These are phyloP conservation scores for Parvularia atlantis DNA, from an alignment of 78 protist species.

Conservation along the genomic window DNA sequence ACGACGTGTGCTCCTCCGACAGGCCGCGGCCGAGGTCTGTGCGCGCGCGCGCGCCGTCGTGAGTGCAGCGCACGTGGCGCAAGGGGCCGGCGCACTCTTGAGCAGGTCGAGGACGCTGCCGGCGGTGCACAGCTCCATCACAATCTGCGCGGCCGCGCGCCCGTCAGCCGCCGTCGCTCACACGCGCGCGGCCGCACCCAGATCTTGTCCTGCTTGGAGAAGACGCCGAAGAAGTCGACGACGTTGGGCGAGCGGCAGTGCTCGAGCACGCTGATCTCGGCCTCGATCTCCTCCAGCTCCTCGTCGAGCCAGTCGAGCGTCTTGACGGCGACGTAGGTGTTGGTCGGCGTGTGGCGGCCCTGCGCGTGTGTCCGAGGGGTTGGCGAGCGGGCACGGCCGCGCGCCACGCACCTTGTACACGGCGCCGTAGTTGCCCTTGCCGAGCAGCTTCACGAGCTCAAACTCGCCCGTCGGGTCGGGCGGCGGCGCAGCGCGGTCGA, in stretches of 20 bases:
- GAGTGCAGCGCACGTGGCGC: too few species aligned
- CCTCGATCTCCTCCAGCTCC: not conserved
- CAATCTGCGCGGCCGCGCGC: too few species aligned
- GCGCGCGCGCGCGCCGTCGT: too few species aligned
- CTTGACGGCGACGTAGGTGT: conserved; percentile 4
- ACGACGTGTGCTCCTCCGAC: too few species aligned
- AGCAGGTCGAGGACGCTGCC: not conserved
- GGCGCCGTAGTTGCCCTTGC: too few species aligned
- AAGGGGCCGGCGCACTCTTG: too few species aligned
- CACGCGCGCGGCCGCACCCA: not conserved
- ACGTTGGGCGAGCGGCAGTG: not conserved
- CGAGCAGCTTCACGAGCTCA: too few species aligned
- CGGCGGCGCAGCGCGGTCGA: too few species aligned
- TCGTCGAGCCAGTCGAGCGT: not conserved
- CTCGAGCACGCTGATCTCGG: not conserved
- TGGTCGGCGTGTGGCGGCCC: not conserved
- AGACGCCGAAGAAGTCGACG: not conserved
- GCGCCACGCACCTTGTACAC: too few species aligned
- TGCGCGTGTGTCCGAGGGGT: not conserved
- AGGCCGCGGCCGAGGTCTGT: too few species aligned
- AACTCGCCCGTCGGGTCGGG: too few species aligned
- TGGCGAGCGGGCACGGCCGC: too few species aligned
- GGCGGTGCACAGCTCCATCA: not conserved
- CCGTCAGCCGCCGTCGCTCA: not conserved
- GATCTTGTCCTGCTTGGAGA: not conserved